Base-by-base conservation (phyloP, 2,329 filamentous ascomycete species). In the Sclerotinia minor region DNA sequence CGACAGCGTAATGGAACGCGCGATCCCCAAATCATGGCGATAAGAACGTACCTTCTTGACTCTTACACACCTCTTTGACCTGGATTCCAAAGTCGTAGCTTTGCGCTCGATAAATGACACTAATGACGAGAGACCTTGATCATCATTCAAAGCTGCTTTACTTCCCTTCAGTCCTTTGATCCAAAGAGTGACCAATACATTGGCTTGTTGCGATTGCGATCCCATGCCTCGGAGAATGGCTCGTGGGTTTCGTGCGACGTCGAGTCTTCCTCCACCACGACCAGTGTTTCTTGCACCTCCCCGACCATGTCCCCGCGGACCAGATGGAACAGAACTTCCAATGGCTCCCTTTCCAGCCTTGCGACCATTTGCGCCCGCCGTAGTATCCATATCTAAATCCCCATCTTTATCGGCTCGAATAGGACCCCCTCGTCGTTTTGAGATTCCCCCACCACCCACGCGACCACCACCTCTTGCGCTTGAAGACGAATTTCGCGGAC, bases 1-100 rank as follows among this genome's bases (percentile, higher is more conserved):
- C 76, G 77, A 79, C 76, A 63, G 53, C 73, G 71, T 72, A 71
- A 35, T 70, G 67, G 71, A 70, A 69, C 68, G 72, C 75, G 74
- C 78, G 75, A 78, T 75, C 75, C 74, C 75, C 80, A 80, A 81
- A 81, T 81, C 77, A 77, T 74, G 76, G 77, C 76, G 72, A 75
- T 79, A 79, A 78, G 90, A 78, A 90, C 89, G 87, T 91, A 93
- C 91, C 88, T 92, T 92, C 81, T 87, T 88, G 71, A 94, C 88
- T 77, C 83, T 87, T 73, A 91, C 81, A 72, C 82, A 81, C 64
- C 69, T 75, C 44, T 74, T 75, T 64, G 74, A 74, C 75, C 84
- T 82, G 75, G 80, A 76, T 69, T 78, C 75, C 76, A 87, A 81
- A 71, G 82, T 79, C 67, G 83, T 83, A 58, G 89, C 85, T 78